Evolutionary conservation across 495 filamentous ascomycete genomes (phyloP), one percentile per base, ranked within the genome.

Genomic region (Lentithecium fluviatile): DNA sequence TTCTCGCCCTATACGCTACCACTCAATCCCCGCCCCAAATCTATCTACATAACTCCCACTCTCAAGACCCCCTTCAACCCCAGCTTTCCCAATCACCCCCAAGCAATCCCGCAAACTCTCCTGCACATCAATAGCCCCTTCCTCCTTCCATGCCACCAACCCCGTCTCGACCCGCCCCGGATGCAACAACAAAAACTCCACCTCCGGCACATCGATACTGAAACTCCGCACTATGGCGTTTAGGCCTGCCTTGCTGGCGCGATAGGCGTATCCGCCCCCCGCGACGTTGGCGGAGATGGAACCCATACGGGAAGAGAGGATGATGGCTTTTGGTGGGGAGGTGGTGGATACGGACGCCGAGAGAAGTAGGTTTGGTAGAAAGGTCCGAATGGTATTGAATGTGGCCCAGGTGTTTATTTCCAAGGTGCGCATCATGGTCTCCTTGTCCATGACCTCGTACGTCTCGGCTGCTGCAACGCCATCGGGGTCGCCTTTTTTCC

Each of bases 191-290:
- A 71, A 51, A 45, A 76, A 72, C 13, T 63, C 55, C 2, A 77
- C 66, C 1, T 70, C 68, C 53, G 65, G 69, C 40, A 77, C 56
- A 55, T 77, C 76, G 19, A 75, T 48, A 15, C 66, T 62, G 58
- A 76, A 62, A 51, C 65, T 74, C 68, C 75, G 76, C 24, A 73
- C 65, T 10, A 78, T 58, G 42, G 68, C 69, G 42, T 77, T 76
- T 38, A 79, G 49, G 21, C 73, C 76, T 0, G 88, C 82, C 69
- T 94, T 95, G 26, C 78, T 82, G 10, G 85, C 81, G 2, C 89
- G 84, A 69, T 94, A 94, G 2, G 80, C 81, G 69, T 90, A 94
- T 82, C 84, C 89, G 0, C 88, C 89, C 1, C 89, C 88, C 0
- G 78, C 76, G 11, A 64, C 59, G 62, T 93, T 92, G 60, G 71